Conservation (phyloP, 2,329 filamentous ascomycete genomes). For the Rhynchosporium agropyri region DNA sequence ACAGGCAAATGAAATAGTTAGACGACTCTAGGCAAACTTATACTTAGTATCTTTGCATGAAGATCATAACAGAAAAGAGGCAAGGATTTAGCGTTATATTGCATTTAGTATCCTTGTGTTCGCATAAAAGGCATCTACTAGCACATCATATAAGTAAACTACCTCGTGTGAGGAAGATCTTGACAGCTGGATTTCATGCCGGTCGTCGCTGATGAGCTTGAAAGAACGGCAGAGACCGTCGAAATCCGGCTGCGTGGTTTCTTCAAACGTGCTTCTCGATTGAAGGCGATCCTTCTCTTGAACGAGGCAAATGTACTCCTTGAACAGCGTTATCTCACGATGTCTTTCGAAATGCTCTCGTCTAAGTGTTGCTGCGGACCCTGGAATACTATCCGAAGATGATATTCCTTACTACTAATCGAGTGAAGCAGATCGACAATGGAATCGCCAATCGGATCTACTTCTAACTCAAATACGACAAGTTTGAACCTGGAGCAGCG, state of each 20-base stretch:
- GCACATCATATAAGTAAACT: conserved; percentile 19
- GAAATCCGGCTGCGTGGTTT: conserved; percentile 48
- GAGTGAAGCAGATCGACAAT: conserved; percentile 5
- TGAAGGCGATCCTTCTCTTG: conserved; percentile 29
- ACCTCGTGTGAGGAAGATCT: conserved; percentile 27
- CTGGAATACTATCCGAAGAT: conserved; percentile 13
- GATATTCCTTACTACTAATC: conserved; percentile 16
- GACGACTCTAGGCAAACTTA: too few species aligned
- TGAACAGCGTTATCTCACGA: conserved; percentile 17
- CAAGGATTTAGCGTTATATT: conserved; percentile 15
- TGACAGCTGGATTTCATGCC: conserved; percentile 24
- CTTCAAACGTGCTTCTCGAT: conserved; percentile 49
- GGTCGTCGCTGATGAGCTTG: conserved; percentile 18
- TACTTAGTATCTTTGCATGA: too few species aligned
- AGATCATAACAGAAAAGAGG: conserved; percentile 2
- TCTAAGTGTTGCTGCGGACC: conserved; percentile 15
- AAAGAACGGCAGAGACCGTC: conserved; percentile 6
- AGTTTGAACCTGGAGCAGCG: conserved; percentile 2
- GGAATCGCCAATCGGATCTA: conserved; percentile 7
- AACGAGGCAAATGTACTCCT: conserved; percentile 32
- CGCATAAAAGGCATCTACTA: conserved; percentile 6
- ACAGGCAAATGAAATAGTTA: too few species aligned
- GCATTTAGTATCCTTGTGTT: conserved; percentile 10
- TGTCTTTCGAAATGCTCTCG: conserved; percentile 22
- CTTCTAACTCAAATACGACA: conserved; percentile 10